A percentile compares a stretch with the other conserved stretches of the same genome.
Evolutionary conservation across 805 yeast species (phyloP).

Genomic region (Cyberlindnera mississippiensis): DNA sequence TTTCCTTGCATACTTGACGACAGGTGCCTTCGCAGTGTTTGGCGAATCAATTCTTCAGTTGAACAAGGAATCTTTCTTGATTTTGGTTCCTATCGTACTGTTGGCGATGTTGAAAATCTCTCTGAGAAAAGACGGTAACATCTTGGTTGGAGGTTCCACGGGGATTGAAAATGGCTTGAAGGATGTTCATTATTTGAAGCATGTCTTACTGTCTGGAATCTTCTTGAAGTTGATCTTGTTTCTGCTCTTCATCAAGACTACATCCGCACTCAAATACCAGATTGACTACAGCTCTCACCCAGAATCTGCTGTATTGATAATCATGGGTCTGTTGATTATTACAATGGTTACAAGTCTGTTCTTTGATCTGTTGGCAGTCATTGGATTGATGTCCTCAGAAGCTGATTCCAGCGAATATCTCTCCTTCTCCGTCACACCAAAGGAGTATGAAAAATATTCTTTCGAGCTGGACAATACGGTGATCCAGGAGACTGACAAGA

Average conservation of each 20-base stretch:
- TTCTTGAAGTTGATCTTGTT: constrained; percentile 8
- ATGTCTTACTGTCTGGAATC: constrained; percentile 3
- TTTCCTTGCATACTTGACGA: constrained; percentile 5
- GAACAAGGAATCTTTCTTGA: constrained; percentile 13
- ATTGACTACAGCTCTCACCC: constrained; percentile 3
- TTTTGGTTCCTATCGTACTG: constrained; percentile 11
- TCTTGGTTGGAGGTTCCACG: constrained; percentile 4
- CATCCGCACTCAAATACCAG: constrained; percentile 4
- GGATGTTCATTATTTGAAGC: neutral
- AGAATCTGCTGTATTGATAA: constrained; percentile 9
- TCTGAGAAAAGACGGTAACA: constrained; percentile 1
- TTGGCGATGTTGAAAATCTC: constrained; percentile 6
- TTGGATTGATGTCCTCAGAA: neutral
- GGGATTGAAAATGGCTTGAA: neutral
- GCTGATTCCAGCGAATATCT: neutral
- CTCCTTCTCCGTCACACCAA: neutral
- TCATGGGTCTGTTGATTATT: constrained; percentile 13
- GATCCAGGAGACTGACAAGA: neutral
- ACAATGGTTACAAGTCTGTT: constrained; percentile 7
- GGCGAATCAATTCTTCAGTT: constrained; percentile 13
- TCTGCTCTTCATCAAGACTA: constrained; percentile 3
- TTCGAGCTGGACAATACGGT: neutral
- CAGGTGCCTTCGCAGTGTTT: constrained; percentile 14
- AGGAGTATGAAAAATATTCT: neutral
- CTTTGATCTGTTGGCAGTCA: constrained; percentile 1